These are phyloP conservation scores for Infundibulicybe gibba DNA, from an alignment of 768 basidiomycete genomes.

Conservation along the genomic window DNA sequence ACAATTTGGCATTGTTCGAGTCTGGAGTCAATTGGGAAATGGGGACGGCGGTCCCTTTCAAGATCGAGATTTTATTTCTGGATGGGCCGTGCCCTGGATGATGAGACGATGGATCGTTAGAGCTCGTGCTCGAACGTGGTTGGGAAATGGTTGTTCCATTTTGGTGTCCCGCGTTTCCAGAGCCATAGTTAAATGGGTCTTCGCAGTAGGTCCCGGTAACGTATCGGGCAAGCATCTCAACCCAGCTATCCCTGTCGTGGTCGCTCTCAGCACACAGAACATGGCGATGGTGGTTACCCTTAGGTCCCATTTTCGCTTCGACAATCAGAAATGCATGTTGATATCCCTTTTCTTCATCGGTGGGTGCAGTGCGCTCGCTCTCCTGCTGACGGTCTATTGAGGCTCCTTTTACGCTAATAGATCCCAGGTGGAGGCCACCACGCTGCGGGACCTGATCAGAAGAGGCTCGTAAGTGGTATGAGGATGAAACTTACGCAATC, in stretches of 20 bases:
- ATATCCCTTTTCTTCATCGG: slow-evolving; percentile 89
- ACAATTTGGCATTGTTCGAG: slow-evolving; percentile 53
- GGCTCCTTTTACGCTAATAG: slow-evolving; percentile 84
- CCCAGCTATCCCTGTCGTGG: slow-evolving; percentile 90
- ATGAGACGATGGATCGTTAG: slow-evolving; percentile 32
- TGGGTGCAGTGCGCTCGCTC: slow-evolving; percentile 42
- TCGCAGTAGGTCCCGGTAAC: slow-evolving; percentile 78
- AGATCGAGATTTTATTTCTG: slow-evolving; percentile 54
- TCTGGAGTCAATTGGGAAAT: slow-evolving; percentile 56
- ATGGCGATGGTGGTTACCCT: slow-evolving; percentile 75
- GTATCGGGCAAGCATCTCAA: slow-evolving; percentile 87
- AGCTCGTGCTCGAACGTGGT: slow-evolving; percentile 54
- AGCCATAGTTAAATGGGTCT: slow-evolving; percentile 46
- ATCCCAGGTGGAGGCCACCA: slow-evolving; percentile 87
- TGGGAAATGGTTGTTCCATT: too few species aligned
- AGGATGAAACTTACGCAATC: slow-evolving; percentile 80
- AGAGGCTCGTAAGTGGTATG: slow-evolving; percentile 6
- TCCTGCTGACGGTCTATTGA: slow-evolving; percentile 95
- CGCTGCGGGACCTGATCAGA: slow-evolving; percentile 47
- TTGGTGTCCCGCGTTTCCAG: slow-evolving; percentile 21
- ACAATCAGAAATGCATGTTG: slow-evolving; percentile 97
- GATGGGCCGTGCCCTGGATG: slow-evolving; percentile 41
- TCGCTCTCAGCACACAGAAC: slow-evolving; percentile 98
- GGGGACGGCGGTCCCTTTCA: slow-evolving; percentile 51
- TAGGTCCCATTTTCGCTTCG: slow-evolving; percentile 74